Percentiles rank a stretch among this genome's conserved stretches.
These are phyloP conservation scores for Akanthomyces dipterigenus DNA, from an alignment of 2,329 filamentous ascomycete genomes.

Conservation along the genomic window DNA sequence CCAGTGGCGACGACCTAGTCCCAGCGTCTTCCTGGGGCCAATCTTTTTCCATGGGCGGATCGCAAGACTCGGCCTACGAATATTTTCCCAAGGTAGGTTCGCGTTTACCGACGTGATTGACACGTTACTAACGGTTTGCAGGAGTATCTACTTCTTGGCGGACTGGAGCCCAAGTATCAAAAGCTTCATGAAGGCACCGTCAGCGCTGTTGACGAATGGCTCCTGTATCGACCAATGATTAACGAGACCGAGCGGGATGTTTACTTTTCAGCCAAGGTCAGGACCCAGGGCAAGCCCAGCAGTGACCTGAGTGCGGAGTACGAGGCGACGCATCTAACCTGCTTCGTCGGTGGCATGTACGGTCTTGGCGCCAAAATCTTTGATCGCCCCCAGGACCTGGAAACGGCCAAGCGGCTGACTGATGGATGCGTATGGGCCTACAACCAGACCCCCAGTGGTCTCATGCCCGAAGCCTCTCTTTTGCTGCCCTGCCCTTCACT, in stretches of 20 bases:
- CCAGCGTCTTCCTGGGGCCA: slow-evolving; percentile 38
- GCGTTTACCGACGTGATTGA: background rate
- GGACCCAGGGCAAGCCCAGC: slow-evolving; percentile 36
- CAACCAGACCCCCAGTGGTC: slow-evolving; percentile 48
- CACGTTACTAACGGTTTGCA: slow-evolving; percentile 36
- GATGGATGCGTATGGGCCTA: slow-evolving; percentile 68
- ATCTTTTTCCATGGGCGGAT: slow-evolving; percentile 54
- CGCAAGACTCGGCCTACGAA: slow-evolving; percentile 65
- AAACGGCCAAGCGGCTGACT: slow-evolving; percentile 55
- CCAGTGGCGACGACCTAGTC: slow-evolving; percentile 60
- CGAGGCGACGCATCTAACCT: slow-evolving; percentile 57
- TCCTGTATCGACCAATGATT: slow-evolving; percentile 74
- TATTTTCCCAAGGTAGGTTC: slow-evolving; percentile 55
- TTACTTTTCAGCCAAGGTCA: slow-evolving; percentile 64
- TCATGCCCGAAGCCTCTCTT: slow-evolving; percentile 55
- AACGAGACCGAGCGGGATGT: slow-evolving; percentile 58
- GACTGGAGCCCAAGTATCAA: slow-evolving; percentile 63
- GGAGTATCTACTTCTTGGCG: slow-evolving; percentile 66
- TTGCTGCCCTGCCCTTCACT: slow-evolving; percentile 39
- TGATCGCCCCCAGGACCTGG: slow-evolving; percentile 50
- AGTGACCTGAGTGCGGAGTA: slow-evolving; percentile 43
- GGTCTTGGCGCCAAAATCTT: slow-evolving; percentile 59
- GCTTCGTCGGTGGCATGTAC: slow-evolving; percentile 66
- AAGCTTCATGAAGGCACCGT: slow-evolving; percentile 64
- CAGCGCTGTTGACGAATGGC: slow-evolving; percentile 61